Percentiles rank a stretch among this genome's conserved stretches.
Evolutionary conservation across 1,284 basidiomycete genomes (phyloP).

Genomic region (Leccinum pachyderme): DNA sequence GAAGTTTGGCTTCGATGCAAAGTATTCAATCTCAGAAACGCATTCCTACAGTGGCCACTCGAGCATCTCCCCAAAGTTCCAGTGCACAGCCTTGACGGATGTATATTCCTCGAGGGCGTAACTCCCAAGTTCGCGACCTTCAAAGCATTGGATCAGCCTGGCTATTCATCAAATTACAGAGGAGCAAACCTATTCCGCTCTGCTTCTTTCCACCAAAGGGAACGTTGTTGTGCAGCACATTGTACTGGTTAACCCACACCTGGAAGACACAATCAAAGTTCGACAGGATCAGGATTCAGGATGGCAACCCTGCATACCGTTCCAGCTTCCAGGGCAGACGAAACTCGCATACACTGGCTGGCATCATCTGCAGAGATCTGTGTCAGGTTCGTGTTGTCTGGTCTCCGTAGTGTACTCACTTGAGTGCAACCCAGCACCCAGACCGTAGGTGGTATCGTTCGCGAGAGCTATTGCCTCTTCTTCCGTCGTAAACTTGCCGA

Average conservation of each 20-base stretch:
- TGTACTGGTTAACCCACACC: conserved; percentile 92
- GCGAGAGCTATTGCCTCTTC: conserved; percentile 77
- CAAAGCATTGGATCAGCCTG: conserved; percentile 7
- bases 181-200: conserved; percentile 57
- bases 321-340: conserved; percentile 80
- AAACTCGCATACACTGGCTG: conserved; percentile 85
- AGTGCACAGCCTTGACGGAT: conserved; percentile 84
- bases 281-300: neutral
- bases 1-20: neutral
- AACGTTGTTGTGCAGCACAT: conserved; percentile 75
- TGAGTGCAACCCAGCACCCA: conserved; percentile 88
- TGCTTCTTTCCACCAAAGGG: conserved; percentile 95
- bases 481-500: conserved; percentile 78
- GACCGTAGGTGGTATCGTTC: conserved; percentile 83
- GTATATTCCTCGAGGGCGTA: conserved; percentile 84
- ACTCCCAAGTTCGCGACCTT: conserved; percentile 85
- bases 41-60: conserved; percentile 68
- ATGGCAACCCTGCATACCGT: conserved; percentile 49
- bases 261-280: conserved; percentile 29
- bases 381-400: conserved; percentile 1
- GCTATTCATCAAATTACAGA: conserved; percentile 17
- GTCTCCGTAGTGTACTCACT: conserved; percentile 45
- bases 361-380: conserved; percentile 58
- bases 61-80: conserved; percentile 80
- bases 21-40: neutral